Evolutionary conservation across 192 early-diverging fungal species (phyloP).

Genomic region (Entomortierella chlamydospora): DNA sequence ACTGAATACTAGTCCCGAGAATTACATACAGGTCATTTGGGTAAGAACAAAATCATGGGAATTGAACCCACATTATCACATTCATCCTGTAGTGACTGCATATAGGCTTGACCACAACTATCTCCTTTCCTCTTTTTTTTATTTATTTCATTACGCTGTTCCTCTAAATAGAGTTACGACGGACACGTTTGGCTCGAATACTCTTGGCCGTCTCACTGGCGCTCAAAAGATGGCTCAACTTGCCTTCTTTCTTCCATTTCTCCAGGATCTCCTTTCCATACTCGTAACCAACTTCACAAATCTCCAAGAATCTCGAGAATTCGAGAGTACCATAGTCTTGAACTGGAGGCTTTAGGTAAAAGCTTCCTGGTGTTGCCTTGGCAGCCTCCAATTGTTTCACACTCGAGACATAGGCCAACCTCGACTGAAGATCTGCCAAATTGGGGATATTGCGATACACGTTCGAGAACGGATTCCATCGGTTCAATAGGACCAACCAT

Average conservation of each 20-base stretch:
- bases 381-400: constrained; percentile 92
- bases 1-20: no score
- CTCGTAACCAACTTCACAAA: constrained; percentile 88
- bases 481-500: constrained; percentile 88
- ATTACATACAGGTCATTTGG: no score
- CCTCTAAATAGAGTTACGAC: constrained; percentile 43
- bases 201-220: constrained; percentile 27
- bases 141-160: neutral
- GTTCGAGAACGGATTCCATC: constrained; percentile 82
- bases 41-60: no score
- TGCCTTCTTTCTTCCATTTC: constrained; percentile 85
- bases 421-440: constrained; percentile 93
- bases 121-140: no score
- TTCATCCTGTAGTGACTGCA: no score
- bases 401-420: constrained; percentile 92
- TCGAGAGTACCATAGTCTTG: constrained; percentile 88
- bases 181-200: constrained; percentile 35
- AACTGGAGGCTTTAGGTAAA: constrained; percentile 92
- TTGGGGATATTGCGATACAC: constrained; percentile 80
- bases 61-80: no score
- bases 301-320: constrained; percentile 92
- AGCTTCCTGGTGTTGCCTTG: constrained; percentile 80
- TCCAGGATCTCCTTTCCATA: constrained; percentile 81
- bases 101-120: no score
- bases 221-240: constrained; percentile 43